Evolutionary conservation across 2,329 filamentous ascomycete genomes (phyloP).

Genomic region (Trematosphaeria pertusa): DNA sequence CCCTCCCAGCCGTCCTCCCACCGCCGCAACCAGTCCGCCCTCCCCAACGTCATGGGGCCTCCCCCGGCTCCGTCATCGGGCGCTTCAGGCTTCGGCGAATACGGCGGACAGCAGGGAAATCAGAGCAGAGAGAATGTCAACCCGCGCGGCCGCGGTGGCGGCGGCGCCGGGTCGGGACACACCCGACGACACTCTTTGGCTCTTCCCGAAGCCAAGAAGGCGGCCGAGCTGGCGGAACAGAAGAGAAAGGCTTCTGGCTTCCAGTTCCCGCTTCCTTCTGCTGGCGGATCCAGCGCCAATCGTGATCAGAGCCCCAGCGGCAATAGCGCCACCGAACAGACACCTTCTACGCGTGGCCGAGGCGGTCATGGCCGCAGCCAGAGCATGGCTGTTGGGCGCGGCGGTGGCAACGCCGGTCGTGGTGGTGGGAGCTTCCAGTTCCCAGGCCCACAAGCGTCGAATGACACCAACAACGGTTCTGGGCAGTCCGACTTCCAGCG

Average conservation of each 20-base stretch:
- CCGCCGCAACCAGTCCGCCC: conserved; percentile 96
- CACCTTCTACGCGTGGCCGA: conserved; percentile 47
- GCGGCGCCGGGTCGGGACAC: conserved; percentile 73
- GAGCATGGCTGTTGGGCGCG: conserved; percentile 81
- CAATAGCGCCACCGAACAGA: conserved; percentile 36
- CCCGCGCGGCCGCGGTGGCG: conserved; percentile 75
- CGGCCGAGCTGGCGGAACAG: conserved; percentile 94
- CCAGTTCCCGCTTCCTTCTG: conserved; percentile 84
- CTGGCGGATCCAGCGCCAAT: conserved; percentile 62
- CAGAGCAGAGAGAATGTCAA: conserved; percentile 72
- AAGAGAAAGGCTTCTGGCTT: conserved; percentile 94
- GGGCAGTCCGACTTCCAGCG: conserved; percentile 71
- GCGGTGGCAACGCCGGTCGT: conserved; percentile 66
- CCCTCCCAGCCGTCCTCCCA: conserved; percentile 83
- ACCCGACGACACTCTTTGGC: conserved; percentile 94
- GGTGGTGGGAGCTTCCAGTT: conserved; percentile 78
- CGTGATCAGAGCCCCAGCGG: conserved; percentile 65
- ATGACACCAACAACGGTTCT: conserved; percentile 55
- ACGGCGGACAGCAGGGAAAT: conserved; percentile 65
- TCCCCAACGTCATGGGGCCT: conserved; percentile 91
- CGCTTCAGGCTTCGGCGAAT: conserved; percentile 85
- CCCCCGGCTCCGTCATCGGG: conserved; percentile 91
- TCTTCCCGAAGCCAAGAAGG: conserved; percentile 95
- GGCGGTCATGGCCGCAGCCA: conserved; percentile 78
- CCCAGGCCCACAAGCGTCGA: conserved; percentile 61